Percentiles rank a stretch among this genome's conserved stretches.
Conservation (phyloP, 441 rosid genomes). For the Gossypium gossypioides region DNA sequence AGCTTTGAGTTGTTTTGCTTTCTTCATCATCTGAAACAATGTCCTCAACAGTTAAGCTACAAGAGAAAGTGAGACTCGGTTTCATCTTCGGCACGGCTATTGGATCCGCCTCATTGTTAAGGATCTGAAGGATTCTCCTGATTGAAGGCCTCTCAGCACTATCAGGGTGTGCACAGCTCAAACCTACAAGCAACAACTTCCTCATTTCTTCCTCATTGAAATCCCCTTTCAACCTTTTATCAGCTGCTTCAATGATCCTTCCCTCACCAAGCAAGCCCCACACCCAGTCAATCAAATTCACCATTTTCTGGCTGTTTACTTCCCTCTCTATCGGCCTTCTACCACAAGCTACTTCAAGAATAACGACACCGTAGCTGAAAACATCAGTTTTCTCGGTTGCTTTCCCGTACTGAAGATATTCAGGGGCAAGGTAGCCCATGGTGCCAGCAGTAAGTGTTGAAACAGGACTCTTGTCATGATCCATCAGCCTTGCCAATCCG, state of each 20-base stretch:
- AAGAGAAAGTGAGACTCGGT: conserved; percentile 66
- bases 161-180: conserved; percentile 78
- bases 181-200: conserved; percentile 65
- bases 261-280: conserved; percentile 70
- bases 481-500: conserved; percentile 83
- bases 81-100: conserved; percentile 49
- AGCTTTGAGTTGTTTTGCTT: conserved; percentile 18
- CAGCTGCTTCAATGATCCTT: conserved; percentile 63
- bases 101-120: conserved; percentile 55
- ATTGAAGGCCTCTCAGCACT: conserved; percentile 57
- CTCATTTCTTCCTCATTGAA: conserved; percentile 63
- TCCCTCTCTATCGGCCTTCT: conserved; percentile 85
- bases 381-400: conserved; percentile 84
- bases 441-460: conserved; percentile 91
- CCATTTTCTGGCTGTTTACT: conserved; percentile 42
- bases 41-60: conserved; percentile 55
- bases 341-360: conserved; percentile 81
- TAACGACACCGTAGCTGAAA: conserved; percentile 79
- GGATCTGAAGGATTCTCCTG: conserved; percentile 78
- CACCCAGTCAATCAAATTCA: conserved; percentile 84
- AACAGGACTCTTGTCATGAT: conserved; percentile 80
- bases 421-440: conserved; percentile 94
- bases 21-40: conserved; percentile 66
- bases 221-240: conserved; percentile 49
- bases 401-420: conserved; percentile 79